Conservation (phyloP, 2,329 filamentous ascomycete species). For the Fusarium sacchari region DNA sequence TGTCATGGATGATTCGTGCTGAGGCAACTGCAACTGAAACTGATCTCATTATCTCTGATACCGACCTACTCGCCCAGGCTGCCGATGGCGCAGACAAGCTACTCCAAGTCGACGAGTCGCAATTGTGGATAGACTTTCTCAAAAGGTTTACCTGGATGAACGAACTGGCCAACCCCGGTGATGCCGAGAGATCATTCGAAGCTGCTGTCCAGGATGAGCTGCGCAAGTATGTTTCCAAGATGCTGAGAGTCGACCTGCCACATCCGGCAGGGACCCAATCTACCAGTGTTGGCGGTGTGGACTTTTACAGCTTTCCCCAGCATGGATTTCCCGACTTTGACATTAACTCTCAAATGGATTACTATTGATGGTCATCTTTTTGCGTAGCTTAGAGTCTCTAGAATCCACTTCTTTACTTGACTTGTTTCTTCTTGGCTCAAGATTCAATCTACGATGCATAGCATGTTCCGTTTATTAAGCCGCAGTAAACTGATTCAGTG, state of each 20-base stretch:
- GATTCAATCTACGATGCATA: neutral
- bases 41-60: neutral
- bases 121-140: constrained; percentile 36
- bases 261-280: constrained; percentile 11
- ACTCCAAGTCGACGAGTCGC: constrained; percentile 4
- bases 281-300: neutral
- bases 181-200: constrained; percentile 38
- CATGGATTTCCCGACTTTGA: constrained; percentile 4
- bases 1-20: constrained; percentile 41
- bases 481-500: neutral
- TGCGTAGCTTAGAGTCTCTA: neutral
- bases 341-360: constrained; percentile 3
- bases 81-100: constrained; percentile 14
- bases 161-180: constrained; percentile 15
- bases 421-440: neutral
- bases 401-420: neutral
- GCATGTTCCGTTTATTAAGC: neutral
- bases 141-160: constrained; percentile 42
- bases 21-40: neutral
- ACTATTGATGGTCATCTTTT: neutral
- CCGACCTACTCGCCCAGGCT: constrained; percentile 23
- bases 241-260: constrained; percentile 30
- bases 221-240: constrained; percentile 31
- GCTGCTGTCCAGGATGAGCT: constrained; percentile 21
- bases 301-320: constrained; percentile 3